Base-by-base conservation (phyloP, 192 early-diverging fungal genomes). In the Gigaspora rosea region DNA sequence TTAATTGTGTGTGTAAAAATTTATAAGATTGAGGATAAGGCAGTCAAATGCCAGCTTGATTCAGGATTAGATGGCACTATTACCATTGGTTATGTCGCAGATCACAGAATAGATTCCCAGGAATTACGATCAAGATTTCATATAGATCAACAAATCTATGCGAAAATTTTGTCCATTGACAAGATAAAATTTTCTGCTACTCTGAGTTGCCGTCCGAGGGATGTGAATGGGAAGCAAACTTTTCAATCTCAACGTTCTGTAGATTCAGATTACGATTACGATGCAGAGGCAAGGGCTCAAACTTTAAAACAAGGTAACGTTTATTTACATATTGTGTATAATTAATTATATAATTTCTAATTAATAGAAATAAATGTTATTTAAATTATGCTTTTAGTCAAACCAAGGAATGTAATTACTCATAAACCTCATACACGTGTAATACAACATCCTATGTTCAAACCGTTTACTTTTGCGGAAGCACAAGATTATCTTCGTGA, bases 21-120 rank as follows among this genome's bases (percentile, higher is more conserved):
- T 15, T 50, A 11, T 9, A 22, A 9, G 4, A 27, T 69, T 69
- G 36, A 47, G 18, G 41, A 33, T n/a, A 41, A 41, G 3, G 36
- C 36, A 41, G n/a, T 66, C 35, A 66, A 41, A 66, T 33, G 33
- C 18, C 64, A 35, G 11, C 64, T 66, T 9, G 41, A 66, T 9
- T 92, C 88, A 54, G 95, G 95, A 0, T 76, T 99, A 13, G 97
- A 99, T 66, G 95, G 91, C 52, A 88, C 92, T n/a, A 86, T 99
- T 33, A 87, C 87, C 47, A 82, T 90, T 20, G 41, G 18, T 47
- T 47, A 66, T 46, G 46, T 66, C n/a, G 64, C 33, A 9, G 41
- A 66, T n/a, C 18, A 56, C 12, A 56, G 52, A 56, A 56, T 56
- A 18, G 18, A 13, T 3, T n/a, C 52, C 0, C 52, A 56, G 2